A percentile compares a stretch with the other conserved stretches of the same genome.
Conservation (phyloP, 768 basidiomycete genomes). For the Tylopilus vinaceipallidus region DNA sequence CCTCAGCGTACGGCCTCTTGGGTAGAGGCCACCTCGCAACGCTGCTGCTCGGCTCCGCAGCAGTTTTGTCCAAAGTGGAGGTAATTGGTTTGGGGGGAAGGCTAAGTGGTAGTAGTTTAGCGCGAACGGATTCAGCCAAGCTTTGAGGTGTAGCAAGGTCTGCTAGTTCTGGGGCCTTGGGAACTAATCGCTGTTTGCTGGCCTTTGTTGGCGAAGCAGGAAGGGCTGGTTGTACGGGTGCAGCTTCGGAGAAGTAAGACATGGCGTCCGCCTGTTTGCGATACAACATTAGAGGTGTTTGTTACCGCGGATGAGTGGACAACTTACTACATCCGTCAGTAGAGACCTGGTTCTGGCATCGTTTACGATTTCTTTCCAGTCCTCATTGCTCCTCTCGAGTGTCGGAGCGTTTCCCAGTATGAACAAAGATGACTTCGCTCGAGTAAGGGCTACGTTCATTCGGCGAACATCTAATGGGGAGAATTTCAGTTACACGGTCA, state of each 20-base stretch:
- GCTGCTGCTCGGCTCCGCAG: constrained; percentile 7
- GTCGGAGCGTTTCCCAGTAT: constrained; percentile 90
- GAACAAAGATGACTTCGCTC: constrained; percentile 91
- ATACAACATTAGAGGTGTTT: background rate
- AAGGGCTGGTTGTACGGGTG: constrained; percentile 10
- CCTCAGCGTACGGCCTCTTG: constrained; percentile 22
- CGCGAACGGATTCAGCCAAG: constrained; percentile 30
- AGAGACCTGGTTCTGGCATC: constrained; percentile 69
- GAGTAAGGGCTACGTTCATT: constrained; percentile 99
- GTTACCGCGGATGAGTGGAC: background rate
- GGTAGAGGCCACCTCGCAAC: constrained; percentile 7
- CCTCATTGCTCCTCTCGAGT: constrained; percentile 78
- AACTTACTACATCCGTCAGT: constrained; percentile 60
- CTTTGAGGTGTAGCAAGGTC: constrained; percentile 40
- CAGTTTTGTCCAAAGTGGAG: background rate
- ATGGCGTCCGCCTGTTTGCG: constrained; percentile 32
- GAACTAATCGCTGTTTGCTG: constrained; percentile 20
- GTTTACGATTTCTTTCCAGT: constrained; percentile 74
- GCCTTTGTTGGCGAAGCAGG: constrained; percentile 21
- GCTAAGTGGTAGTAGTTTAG: constrained; percentile 21
- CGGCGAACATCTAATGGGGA: constrained; percentile 62
- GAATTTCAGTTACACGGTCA: constrained; percentile 1
- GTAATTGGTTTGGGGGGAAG: background rate
- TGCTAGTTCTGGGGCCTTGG: constrained; percentile 24
- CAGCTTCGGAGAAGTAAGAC: constrained; percentile 39